Evolutionary conservation across 768 basidiomycete species (phyloP).

Genomic region (Boletus bicolor): DNA sequence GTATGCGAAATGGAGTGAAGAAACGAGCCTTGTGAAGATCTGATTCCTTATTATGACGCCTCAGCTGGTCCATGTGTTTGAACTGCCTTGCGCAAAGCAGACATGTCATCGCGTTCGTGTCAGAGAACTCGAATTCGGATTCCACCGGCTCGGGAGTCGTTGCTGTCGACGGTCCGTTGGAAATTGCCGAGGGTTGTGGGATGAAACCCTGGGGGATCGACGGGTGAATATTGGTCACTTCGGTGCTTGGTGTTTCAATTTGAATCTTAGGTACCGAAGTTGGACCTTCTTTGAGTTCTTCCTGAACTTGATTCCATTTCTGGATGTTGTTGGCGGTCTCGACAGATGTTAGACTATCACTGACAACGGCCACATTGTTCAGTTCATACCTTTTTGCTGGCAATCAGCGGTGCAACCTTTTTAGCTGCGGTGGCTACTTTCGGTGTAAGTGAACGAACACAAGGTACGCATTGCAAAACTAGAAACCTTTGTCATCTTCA

Average conservation of each 20-base stretch:
- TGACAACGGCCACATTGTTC: background rate
- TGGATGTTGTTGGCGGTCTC: constrained; percentile 88
- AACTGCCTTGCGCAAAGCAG: constrained; percentile 92
- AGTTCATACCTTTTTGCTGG: constrained; percentile 72
- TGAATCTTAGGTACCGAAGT: constrained; percentile 23
- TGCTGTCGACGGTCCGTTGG: constrained; percentile 26
- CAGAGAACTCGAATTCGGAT: constrained; percentile 79
- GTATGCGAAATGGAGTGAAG: constrained; percentile 33
- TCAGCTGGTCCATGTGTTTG: constrained; percentile 81
- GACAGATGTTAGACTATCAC: constrained; percentile 3
- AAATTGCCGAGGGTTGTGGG: constrained; percentile 11
- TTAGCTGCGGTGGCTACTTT: constrained; percentile 47
- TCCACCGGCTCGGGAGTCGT: constrained; percentile 45
- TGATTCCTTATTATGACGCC: constrained; percentile 89
- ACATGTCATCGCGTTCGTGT: constrained; percentile 71
- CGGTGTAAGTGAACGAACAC: constrained; percentile 8
- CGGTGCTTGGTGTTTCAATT: constrained; percentile 4
- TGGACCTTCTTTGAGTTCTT: constrained; percentile 63
- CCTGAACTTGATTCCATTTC: constrained; percentile 97
- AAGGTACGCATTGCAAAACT: background rate
- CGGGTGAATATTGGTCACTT: constrained; percentile 1
- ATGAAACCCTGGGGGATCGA: constrained; percentile 7
- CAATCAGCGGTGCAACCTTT: constrained; percentile 78
- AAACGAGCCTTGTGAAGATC: constrained; percentile 87
- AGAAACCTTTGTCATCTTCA: constrained; percentile 46